Conservation (phyloP, 2,329 filamentous ascomycete genomes). For the Aspergillus novofumigatus region DNA sequence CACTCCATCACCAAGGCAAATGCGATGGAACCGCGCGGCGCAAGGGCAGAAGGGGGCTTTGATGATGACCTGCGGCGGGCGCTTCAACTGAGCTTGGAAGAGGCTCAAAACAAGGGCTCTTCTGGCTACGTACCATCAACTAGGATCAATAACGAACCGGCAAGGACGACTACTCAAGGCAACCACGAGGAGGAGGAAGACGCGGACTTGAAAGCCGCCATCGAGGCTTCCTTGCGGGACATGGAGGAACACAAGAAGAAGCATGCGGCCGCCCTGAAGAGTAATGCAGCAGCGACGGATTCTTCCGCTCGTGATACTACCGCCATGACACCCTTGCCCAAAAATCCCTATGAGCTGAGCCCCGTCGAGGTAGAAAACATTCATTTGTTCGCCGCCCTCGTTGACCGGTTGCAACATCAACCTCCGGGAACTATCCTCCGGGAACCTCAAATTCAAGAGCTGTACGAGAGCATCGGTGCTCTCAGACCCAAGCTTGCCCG, state of each 20-base stretch:
- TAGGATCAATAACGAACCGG: constrained; percentile 38
- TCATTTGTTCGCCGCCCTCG: constrained; percentile 88
- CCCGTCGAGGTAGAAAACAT: constrained; percentile 96
- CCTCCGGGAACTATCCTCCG: constrained; percentile 92
- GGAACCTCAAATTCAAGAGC: constrained; percentile 94
- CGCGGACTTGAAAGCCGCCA: constrained; percentile 87
- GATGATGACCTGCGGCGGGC: constrained; percentile 94
- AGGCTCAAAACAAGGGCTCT: constrained; percentile 70
- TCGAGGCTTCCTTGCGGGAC: constrained; percentile 88
- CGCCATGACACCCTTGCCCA: constrained; percentile 58
- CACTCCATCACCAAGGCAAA: constrained; percentile 60
- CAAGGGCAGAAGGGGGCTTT: constrained; percentile 82
- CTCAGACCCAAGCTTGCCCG: constrained; percentile 88
- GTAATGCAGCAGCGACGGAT: constrained; percentile 59
- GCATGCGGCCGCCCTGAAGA: constrained; percentile 77
- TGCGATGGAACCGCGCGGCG: constrained; percentile 85
- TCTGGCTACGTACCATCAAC: constrained; percentile 68
- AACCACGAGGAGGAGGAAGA: constrained; percentile 73
- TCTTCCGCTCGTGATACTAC: constrained; percentile 47
- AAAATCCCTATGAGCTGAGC: constrained; percentile 91
- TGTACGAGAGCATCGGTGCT: constrained; percentile 95
- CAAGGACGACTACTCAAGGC: constrained; percentile 41
- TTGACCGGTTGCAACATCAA: constrained; percentile 91
- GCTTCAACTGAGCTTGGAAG: constrained; percentile 93
- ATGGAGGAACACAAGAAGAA: constrained; percentile 98